phyloP scores from a whole-genome alignment of 179 eudicot species.

The Patellifolia procumbens region DNA sequence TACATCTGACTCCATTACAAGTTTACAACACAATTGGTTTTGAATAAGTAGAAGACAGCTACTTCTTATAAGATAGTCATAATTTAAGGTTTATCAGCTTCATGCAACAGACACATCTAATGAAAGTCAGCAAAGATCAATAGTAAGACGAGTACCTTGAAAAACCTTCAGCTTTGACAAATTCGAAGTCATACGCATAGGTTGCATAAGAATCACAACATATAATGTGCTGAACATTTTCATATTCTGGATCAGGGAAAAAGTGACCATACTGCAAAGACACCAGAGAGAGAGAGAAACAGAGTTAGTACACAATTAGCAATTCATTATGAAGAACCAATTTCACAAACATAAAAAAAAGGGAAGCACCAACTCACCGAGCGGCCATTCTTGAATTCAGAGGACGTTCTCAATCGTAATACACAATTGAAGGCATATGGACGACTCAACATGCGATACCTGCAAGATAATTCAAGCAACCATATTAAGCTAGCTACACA shows the following conservation, averaged over 20 bases:
- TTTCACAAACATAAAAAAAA: constrained; percentile 6
- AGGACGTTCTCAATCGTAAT: constrained; percentile 76
- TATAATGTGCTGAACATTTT: constrained; percentile 91
- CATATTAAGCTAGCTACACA: not conserved
- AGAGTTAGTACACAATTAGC: constrained; percentile 14
- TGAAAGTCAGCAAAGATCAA: not conserved
- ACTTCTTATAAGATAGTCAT: not conserved
- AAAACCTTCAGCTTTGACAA: constrained; percentile 73
- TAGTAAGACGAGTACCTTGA: constrained; percentile 56
- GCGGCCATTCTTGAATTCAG: constrained; percentile 81
- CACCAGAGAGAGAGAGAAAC: constrained; percentile 2
- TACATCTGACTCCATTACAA: no score
- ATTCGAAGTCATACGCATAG: constrained; percentile 96
- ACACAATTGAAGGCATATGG: constrained; percentile 96
- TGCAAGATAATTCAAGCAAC: constrained; percentile 30
- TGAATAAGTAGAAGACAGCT: no score
- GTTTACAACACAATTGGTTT: not conserved
- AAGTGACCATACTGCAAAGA: constrained; percentile 91
- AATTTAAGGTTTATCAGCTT: not conserved
- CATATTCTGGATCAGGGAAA: constrained; percentile 98
- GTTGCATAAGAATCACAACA: constrained; percentile 95
- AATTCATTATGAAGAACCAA: constrained; percentile 1
- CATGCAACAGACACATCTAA: not conserved
- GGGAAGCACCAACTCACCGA: constrained; percentile 55
- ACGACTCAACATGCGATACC: constrained; percentile 96